Percentiles rank a stretch among this genome's conserved stretches.
phyloP scores from a whole-genome alignment of 371 early-diverging fungal species.

The Gilbertella persicaria region DNA sequence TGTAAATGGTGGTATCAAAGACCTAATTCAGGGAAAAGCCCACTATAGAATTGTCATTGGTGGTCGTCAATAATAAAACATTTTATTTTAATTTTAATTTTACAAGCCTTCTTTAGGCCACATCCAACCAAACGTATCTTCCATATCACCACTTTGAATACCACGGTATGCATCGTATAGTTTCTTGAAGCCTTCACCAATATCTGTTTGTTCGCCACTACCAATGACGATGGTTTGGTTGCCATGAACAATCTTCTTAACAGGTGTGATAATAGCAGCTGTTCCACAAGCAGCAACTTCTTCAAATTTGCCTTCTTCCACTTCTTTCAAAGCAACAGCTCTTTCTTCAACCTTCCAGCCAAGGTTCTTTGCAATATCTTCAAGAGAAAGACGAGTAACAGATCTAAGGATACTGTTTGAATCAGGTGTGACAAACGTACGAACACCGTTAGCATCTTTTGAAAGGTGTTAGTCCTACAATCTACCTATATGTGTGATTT shows the following conservation, averaged over 20 bases:
- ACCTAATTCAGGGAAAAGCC: conserved; percentile 63
- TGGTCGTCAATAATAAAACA: conserved; percentile 16
- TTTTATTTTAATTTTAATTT: background rate
- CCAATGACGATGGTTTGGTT: conserved; percentile 43
- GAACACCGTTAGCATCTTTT: conserved; percentile 48
- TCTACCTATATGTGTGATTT: background rate
- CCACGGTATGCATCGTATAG: conserved; percentile 66
- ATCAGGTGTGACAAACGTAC: conserved; percentile 73
- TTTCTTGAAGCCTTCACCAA: conserved; percentile 58
- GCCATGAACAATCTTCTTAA: conserved; percentile 69
- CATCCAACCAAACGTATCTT: conserved; percentile 72
- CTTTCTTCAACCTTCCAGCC: conserved; percentile 73
- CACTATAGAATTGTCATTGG: conserved; percentile 72
- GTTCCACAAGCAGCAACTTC: conserved; percentile 82
- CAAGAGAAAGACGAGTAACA: conserved; percentile 73
- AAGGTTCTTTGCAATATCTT: conserved; percentile 63
- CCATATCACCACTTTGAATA: conserved; percentile 67
- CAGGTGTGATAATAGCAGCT: conserved; percentile 78
- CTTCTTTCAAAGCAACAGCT: conserved; percentile 58
- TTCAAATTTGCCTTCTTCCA: conserved; percentile 61
- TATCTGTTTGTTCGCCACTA: conserved; percentile 38
- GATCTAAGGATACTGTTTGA: conserved; percentile 66
- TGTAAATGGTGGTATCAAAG: conserved; percentile 64
- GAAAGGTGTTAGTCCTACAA: background rate
- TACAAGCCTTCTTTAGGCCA: conserved; percentile 73